A percentile compares a stretch with the other conserved stretches of the same genome.
Conservation (phyloP, 176 grass and related monocot species). For the Juncus effusus region DNA sequence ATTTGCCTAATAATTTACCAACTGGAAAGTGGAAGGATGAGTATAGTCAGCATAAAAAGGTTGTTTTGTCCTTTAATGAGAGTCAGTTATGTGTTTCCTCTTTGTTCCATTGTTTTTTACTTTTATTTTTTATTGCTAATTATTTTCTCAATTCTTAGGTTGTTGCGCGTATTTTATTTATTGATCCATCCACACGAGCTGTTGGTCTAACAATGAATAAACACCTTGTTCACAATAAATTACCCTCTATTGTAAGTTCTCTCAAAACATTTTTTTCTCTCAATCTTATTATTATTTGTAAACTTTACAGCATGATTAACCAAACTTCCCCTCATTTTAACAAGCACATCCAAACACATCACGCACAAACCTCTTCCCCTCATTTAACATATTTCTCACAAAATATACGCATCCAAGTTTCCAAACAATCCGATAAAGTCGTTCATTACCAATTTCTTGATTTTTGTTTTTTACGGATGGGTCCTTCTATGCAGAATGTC, state of each 20-base stretch:
- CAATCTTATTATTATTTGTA: neutral
- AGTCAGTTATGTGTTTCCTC: neutral
- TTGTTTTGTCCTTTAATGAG: slow-evolving; percentile 15
- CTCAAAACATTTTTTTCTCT: neutral
- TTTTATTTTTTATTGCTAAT: slow-evolving; percentile 3
- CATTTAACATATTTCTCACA: no score
- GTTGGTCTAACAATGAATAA: slow-evolving; percentile 87
- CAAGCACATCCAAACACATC: no score
- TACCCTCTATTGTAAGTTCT: slow-evolving; percentile 74
- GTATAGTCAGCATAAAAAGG: slow-evolving; percentile 85
- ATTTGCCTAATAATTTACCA: slow-evolving; percentile 56
- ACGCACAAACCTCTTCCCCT: no score
- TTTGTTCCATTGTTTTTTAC: neutral
- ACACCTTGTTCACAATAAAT: slow-evolving; percentile 58
- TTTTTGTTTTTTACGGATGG: no score
- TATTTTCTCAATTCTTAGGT: slow-evolving; percentile 50
- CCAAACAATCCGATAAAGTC: no score
- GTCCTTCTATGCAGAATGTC: slow-evolving; percentile 46
- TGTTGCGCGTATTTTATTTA: slow-evolving; percentile 86
- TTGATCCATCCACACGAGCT: slow-evolving; percentile 94
- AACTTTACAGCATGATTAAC: neutral
- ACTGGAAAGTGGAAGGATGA: slow-evolving; percentile 74
- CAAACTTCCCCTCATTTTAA: no score
- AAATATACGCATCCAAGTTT: no score
- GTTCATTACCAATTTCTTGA: no score